phyloP scores from a whole-genome alignment of 2,329 filamentous ascomycete genomes.

The Pyricularia sp. region DNA sequence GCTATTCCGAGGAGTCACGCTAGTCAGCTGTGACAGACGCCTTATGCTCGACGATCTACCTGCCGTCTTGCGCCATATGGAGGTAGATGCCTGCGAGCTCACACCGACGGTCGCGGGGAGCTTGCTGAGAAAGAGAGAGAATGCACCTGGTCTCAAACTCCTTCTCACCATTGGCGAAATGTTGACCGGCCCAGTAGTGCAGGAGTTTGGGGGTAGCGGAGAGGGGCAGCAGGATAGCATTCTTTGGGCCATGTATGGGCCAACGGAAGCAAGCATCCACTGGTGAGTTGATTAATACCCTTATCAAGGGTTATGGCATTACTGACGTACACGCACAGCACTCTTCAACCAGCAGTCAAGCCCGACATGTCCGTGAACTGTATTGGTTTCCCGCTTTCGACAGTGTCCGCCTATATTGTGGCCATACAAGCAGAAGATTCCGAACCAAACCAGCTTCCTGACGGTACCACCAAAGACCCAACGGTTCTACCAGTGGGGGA shows the following conservation, averaged over 20 bases:
- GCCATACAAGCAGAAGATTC: conserved; percentile 25
- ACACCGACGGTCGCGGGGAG: conserved; percentile 80
- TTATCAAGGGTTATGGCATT: too few species aligned
- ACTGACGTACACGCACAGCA: conserved; percentile 29
- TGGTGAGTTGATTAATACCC: conserved; percentile 31
- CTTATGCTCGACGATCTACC: conserved; percentile 66
- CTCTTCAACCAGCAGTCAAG: conserved; percentile 52
- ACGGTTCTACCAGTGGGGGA: conserved; percentile 51
- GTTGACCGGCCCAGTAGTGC: conserved; percentile 64
- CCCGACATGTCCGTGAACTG: conserved; percentile 45
- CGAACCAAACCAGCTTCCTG: not conserved
- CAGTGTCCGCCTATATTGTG: conserved; percentile 66
- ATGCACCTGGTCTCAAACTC: conserved; percentile 54
- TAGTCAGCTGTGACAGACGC: conserved; percentile 57
- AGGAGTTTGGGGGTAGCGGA: conserved; percentile 58
- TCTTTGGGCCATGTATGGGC: conserved; percentile 87
- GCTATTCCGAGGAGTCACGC: conserved; percentile 56
- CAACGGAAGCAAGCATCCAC: conserved; percentile 84
- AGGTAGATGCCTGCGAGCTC: conserved; percentile 74
- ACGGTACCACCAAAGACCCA: conserved; percentile 16
- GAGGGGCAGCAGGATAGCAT: conserved; percentile 35
- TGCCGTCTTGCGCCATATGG: conserved; percentile 46
- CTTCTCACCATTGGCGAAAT: conserved; percentile 88
- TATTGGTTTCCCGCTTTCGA: conserved; percentile 68
- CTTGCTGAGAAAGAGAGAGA: conserved; percentile 52